Percentiles rank a stretch among this genome's conserved stretches.
phyloP scores from a whole-genome alignment of 1,139 yeast species.

The Entelexis paramagnoliae region DNA sequence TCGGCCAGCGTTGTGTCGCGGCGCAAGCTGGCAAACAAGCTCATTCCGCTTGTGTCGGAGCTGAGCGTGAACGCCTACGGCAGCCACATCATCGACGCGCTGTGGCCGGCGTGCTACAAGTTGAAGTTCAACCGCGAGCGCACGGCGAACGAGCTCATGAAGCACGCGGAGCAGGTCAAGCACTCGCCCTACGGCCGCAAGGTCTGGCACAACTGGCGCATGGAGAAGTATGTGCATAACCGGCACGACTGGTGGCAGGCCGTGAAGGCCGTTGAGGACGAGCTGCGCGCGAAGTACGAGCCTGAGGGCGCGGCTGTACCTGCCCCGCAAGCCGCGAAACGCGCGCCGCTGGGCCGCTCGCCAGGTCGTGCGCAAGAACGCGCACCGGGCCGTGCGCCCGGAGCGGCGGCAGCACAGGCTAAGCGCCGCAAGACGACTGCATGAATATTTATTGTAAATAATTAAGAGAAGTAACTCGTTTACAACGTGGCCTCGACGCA shows the following conservation, averaged over 20 bases:
- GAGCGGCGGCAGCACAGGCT: too few relatives aligned
- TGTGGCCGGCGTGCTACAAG: conserved; percentile 69
- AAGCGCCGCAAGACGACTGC: conserved; percentile 7
- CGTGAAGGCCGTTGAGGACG: conserved; percentile 58
- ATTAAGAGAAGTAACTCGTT: neutral
- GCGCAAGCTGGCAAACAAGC: conserved; percentile 54
- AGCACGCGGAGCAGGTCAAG: conserved; percentile 60
- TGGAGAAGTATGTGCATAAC: conserved; percentile 66
- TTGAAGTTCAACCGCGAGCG: conserved; percentile 81
- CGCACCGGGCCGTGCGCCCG: too few relatives aligned
- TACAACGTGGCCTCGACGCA: too few relatives aligned
- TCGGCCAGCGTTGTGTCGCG: conserved; percentile 49
- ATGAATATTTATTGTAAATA: neutral
- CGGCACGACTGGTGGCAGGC: conserved; percentile 73
- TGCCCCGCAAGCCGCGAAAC: neutral
- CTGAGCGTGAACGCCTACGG: conserved; percentile 83
- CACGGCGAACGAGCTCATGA: conserved; percentile 57
- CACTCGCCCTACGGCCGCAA: conserved; percentile 77
- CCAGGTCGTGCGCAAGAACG: neutral
- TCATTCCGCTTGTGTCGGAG: conserved; percentile 39
- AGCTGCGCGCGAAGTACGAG: conserved; percentile 17
- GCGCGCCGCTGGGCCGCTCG: neutral
- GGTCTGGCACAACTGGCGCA: conserved; percentile 92
- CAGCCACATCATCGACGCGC: conserved; percentile 76
- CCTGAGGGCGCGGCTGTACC: neutral